phyloP scores from a whole-genome alignment of 2,329 filamentous ascomycete species.

The Monosporascus sp. region DNA sequence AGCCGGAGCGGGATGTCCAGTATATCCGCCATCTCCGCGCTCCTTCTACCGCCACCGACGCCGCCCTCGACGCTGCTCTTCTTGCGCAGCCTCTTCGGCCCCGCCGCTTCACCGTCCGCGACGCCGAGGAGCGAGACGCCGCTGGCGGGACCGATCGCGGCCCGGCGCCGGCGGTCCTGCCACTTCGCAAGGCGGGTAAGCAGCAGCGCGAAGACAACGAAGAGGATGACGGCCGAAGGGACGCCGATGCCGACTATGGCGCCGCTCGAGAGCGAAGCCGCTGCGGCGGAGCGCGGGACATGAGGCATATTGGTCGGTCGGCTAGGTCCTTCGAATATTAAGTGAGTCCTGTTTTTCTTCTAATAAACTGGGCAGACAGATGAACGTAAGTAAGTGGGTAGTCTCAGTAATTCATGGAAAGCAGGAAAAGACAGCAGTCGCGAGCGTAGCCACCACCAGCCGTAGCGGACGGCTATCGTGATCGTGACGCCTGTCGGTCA shows the following conservation, averaged over 20 bases:
- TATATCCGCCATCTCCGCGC: not conserved
- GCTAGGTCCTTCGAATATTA: not conserved
- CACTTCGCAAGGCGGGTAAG: conserved; percentile 34
- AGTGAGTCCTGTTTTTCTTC: no score
- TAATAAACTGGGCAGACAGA: no score
- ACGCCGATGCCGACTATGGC: conserved; percentile 40
- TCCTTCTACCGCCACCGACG: conserved; percentile 1
- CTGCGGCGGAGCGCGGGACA: not conserved
- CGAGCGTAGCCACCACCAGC: no score
- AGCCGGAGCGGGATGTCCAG: conserved; percentile 7
- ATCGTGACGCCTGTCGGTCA: no score
- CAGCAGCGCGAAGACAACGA: conserved; percentile 36
- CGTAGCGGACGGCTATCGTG: no score
- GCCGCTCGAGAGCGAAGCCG: conserved; percentile 21
- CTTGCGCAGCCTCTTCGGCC: conserved; percentile 18
- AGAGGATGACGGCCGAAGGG: conserved; percentile 40
- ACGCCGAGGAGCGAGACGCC: not conserved
- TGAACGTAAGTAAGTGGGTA: no score
- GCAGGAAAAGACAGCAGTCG: no score
- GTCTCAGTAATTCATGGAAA: no score
- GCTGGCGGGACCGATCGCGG: conserved; percentile 1
- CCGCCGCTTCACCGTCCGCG: not conserved
- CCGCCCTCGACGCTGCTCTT: conserved; percentile 8
- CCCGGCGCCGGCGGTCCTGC: conserved; percentile 15
- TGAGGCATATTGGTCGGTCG: conserved; percentile 1